Percentiles rank a stretch among this genome's conserved stretches.
These are phyloP conservation scores for Lactifluus pinguis DNA, from an alignment of 768 basidiomycete species.

Conservation along the genomic window DNA sequence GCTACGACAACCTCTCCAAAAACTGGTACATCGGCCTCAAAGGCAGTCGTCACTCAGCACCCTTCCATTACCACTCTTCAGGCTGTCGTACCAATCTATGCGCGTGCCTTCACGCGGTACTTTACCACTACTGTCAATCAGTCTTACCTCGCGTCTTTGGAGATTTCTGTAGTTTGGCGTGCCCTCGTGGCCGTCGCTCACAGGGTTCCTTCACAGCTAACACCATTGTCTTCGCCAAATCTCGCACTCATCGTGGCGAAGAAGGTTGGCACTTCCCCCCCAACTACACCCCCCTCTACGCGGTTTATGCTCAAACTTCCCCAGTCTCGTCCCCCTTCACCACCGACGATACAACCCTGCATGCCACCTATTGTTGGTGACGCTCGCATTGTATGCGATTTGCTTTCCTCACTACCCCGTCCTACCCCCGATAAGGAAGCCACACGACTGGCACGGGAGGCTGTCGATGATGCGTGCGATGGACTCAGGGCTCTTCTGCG, in stretches of 20 bases:
- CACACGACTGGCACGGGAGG: conserved; percentile 60
- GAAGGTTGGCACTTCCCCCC: conserved; percentile 36
- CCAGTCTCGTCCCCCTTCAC: conserved; percentile 59
- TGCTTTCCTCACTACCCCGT: conserved; percentile 52
- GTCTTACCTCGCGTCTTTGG: conserved; percentile 53
- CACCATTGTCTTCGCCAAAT: conserved; percentile 33
- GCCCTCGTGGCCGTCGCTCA: conserved; percentile 62
- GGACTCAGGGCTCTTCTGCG: conserved; percentile 48
- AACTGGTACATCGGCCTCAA: background rate
- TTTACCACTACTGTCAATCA: conserved; percentile 48
- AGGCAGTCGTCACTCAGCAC: conserved; percentile 30
- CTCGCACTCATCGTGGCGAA: conserved; percentile 23
- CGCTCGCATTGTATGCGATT: conserved; percentile 50
- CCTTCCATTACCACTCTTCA: conserved; percentile 54
- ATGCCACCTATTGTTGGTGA: conserved; percentile 44
- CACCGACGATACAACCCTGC: conserved; percentile 29
- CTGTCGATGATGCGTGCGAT: conserved; percentile 70
- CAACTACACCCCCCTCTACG: conserved; percentile 45
- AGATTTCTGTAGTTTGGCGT: conserved; percentile 69
- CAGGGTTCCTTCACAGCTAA: conserved; percentile 35
- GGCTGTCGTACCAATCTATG: conserved; percentile 51
- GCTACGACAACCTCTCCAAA: conserved; percentile 3
- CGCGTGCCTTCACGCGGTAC: conserved; percentile 47
- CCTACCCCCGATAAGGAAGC: conserved; percentile 42
- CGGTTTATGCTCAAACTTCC: conserved; percentile 60